A percentile compares a stretch with the other conserved stretches of the same genome.
Evolutionary conservation across 257 asterid genomes (phyloP).

Genomic region (Gentiana straminea): DNA sequence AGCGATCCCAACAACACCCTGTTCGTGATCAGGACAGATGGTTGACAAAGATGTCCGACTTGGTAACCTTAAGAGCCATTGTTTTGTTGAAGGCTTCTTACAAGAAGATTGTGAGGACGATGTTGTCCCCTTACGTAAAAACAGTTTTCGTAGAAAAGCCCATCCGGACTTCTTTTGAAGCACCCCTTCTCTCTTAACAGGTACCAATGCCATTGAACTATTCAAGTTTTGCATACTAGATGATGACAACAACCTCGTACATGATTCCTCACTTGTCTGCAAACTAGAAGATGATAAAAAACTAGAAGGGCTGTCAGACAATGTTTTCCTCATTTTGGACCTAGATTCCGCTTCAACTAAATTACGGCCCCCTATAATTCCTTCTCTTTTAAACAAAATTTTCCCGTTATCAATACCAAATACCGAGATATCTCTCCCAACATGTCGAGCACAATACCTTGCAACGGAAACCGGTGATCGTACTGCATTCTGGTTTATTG

Average conservation of each 20-base stretch:
- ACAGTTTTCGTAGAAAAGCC: slow-evolving; percentile 42
- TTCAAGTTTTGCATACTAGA: slow-evolving; percentile 17
- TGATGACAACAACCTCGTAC: slow-evolving; percentile 10
- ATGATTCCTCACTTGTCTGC: slow-evolving; percentile 8
- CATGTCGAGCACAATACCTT: slow-evolving; percentile 66
- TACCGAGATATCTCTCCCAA: slow-evolving; percentile 40
- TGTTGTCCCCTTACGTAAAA: slow-evolving; percentile 23
- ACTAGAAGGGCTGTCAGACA: slow-evolving; percentile 34
- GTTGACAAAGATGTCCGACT: slow-evolving; percentile 53
- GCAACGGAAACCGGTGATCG: slow-evolving; percentile 65
- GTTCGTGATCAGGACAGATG: slow-evolving; percentile 63
- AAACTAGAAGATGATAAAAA: slow-evolving; percentile 16
- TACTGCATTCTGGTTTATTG: slow-evolving; percentile 39
- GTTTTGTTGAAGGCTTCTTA: slow-evolving; percentile 39
- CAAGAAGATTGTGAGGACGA: slow-evolving; percentile 23
- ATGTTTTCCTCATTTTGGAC: slow-evolving; percentile 31
- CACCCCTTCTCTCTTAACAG: slow-evolving; percentile 26
- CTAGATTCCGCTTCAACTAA: slow-evolving; percentile 17
- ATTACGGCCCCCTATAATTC: slow-evolving; percentile 9
- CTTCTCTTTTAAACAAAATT: slow-evolving; percentile 45
- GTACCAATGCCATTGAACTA: slow-evolving; percentile 48
- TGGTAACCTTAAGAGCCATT: slow-evolving; percentile 40
- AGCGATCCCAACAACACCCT: slow-evolving; percentile 20
- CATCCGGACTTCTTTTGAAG: slow-evolving; percentile 46
- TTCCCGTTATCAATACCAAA: slow-evolving; percentile 67